Percentiles rank a stretch among this genome's conserved stretches.
Evolutionary conservation across 2,329 filamentous ascomycete species (phyloP).

Genomic region (Aspergillus tubingensis): DNA sequence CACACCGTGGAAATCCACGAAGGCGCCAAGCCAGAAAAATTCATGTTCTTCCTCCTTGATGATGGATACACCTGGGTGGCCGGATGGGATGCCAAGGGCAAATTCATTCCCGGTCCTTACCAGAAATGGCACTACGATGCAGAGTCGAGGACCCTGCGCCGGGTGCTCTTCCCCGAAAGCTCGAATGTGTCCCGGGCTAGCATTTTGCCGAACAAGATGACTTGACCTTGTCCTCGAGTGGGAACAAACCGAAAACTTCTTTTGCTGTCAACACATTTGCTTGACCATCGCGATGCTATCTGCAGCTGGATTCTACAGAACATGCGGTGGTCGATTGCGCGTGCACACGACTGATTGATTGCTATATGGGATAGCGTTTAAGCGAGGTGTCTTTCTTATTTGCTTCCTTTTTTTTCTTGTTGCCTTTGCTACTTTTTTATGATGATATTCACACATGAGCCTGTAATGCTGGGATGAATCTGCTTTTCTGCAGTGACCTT

Average conservation of each 20-base stretch:
- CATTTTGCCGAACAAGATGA: constrained; percentile 32
- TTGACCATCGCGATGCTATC: constrained; percentile 10
- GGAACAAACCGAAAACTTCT: not conserved
- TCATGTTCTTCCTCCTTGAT: constrained; percentile 53
- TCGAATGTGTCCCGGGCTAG: constrained; percentile 40
- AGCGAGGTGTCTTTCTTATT: constrained; percentile 1
- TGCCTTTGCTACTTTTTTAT: not conserved
- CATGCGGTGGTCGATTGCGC: constrained; percentile 4
- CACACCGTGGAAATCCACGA: constrained; percentile 42
- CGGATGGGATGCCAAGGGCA: constrained; percentile 52
- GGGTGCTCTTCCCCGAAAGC: constrained; percentile 35
- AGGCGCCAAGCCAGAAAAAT: constrained; percentile 40
- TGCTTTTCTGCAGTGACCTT: constrained; percentile 2
- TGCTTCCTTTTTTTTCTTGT: not conserved
- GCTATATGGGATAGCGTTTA: constrained; percentile 8
- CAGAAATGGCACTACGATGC: constrained; percentile 52
- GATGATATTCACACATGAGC: constrained; percentile 6
- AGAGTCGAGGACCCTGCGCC: constrained; percentile 39
- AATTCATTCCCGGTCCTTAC: constrained; percentile 54
- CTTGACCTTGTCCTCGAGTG: constrained; percentile 15
- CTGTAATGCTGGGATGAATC: constrained; percentile 7
- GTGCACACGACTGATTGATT: not conserved
- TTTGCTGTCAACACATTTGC: not conserved
- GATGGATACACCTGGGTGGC: constrained; percentile 53
- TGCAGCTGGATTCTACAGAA: constrained; percentile 15